phyloP scores from a whole-genome alignment of 345 rosid genomes.

The Xanthoceras sorbifolium region DNA sequence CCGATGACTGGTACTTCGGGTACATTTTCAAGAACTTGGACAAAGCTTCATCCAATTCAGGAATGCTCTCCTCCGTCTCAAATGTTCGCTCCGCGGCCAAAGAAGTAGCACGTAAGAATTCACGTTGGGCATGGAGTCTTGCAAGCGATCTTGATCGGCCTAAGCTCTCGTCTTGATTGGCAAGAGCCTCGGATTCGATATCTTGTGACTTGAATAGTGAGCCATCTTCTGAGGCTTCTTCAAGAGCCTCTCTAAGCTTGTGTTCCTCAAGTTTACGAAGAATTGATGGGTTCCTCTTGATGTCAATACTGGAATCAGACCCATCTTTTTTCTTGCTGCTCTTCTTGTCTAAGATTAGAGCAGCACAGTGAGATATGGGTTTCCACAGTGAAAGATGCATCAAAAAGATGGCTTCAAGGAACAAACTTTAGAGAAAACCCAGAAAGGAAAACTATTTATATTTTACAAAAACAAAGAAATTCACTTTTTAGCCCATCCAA shows the following conservation, averaged over 20 bases:
- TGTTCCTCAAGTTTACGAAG: conserved; percentile 76
- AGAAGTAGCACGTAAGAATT: conserved; percentile 90
- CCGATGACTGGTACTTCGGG: conserved; percentile 80
- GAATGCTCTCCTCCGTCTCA: conserved; percentile 72
- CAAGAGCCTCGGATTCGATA: conserved; percentile 55
- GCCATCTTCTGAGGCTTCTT: conserved; percentile 95
- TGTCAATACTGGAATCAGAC: conserved; percentile 54
- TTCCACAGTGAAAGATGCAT: conserved; percentile 99
- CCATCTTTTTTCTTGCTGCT: conserved; percentile 67
- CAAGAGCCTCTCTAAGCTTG: conserved; percentile 91
- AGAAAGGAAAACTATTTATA: conserved; percentile 27
- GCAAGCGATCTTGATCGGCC: conserved; percentile 96
- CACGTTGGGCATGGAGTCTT: conserved; percentile 88
- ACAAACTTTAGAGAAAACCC: conserved; percentile 26
- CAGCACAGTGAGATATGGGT: conserved; percentile 97
- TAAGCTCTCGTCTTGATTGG: conserved; percentile 61
- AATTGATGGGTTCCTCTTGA: conserved; percentile 50
- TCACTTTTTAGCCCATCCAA: conserved; percentile 34
- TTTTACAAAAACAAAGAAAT: neutral
- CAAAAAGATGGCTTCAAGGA: conserved; percentile 30
- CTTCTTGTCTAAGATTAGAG: conserved; percentile 88
- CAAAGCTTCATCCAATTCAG: conserved; percentile 61
- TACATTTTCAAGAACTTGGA: conserved; percentile 81
- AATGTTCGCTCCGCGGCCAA: conserved; percentile 78
- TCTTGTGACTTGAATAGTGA: conserved; percentile 82